Percentiles rank a stretch among this genome's conserved stretches.
These are phyloP conservation scores for Arachnomyces sp. DNA, from an alignment of 2,329 filamentous ascomycete genomes.

Conservation along the genomic window DNA sequence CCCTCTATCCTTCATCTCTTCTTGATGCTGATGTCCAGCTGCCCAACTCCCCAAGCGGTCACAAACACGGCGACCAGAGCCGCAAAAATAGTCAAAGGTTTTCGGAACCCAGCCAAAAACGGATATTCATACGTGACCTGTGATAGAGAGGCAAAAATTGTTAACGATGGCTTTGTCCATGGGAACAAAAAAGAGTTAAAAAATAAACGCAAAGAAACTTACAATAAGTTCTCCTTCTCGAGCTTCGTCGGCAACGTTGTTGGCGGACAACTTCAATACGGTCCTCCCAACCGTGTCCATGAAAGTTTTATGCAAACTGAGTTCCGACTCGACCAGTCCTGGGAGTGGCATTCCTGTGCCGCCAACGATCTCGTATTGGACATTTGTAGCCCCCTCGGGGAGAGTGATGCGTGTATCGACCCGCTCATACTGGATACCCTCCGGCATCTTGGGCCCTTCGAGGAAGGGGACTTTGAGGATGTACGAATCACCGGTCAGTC, in stretches of 20 bases:
- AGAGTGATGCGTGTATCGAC: conserved; percentile 74
- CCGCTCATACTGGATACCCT: conserved; percentile 79
- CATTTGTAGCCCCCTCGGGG: conserved; percentile 72
- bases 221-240: conserved; percentile 72
- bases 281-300: conserved; percentile 90
- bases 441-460: conserved; percentile 76
- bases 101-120: conserved; percentile 64
- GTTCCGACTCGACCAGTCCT: conserved; percentile 44
- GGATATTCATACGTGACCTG: conserved; percentile 77
- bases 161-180: neutral
- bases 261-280: conserved; percentile 66
- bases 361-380: conserved; percentile 60
- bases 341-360: conserved; percentile 62
- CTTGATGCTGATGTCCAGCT: conserved; percentile 72
- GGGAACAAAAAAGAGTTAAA: conserved; percentile 1
- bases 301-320: conserved; percentile 71
- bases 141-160: conserved; percentile 2
- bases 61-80: conserved; percentile 68
- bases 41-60: conserved; percentile 64
- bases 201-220: conserved; percentile 15
- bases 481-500: conserved; percentile 54
- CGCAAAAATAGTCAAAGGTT: conserved; percentile 72
- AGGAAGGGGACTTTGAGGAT: conserved; percentile 86
- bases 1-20: conserved; percentile 36
- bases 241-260: conserved; percentile 85